phyloP scores from a whole-genome alignment of 78 protist species.

The Guillardia theta region DNA sequence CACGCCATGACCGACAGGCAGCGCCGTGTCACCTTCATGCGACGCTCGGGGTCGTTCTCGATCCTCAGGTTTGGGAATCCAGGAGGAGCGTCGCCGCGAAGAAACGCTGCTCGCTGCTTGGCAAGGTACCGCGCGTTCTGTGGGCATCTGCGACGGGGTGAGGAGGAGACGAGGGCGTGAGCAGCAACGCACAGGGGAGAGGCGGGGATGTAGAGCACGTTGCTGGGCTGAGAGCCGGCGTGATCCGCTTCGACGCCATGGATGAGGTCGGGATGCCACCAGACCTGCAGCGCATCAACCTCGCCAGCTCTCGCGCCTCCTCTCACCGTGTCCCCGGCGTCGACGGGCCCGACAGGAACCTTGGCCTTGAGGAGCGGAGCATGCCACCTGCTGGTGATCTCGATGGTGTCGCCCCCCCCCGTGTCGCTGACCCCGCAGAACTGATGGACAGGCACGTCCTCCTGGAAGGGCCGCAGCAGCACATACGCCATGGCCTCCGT shows the following conservation, averaged over 20 bases:
- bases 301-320: no score
- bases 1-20: no score
- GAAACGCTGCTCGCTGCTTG: not conserved
- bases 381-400: slow-evolving; percentile 24
- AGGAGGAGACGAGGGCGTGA: not conserved
- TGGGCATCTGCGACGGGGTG: not conserved
- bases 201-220: slow-evolving; percentile 24
- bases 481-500: slow-evolving; percentile 17
- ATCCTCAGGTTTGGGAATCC: slow-evolving; percentile 2
- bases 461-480: not conserved
- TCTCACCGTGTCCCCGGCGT: slow-evolving; percentile 10
- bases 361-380: slow-evolving; percentile 3
- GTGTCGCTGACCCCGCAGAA: not conserved
- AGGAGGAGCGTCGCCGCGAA: slow-evolving; percentile 16
- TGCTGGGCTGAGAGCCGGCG: not conserved
- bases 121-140: not conserved
- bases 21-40: no score
- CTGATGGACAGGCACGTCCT: slow-evolving; percentile 28
- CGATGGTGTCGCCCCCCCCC: not conserved
- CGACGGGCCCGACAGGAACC: not conserved
- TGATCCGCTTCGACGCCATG: not conserved
- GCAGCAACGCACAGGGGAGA: not conserved
- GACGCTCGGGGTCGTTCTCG: no score
- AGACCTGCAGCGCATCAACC: no score
- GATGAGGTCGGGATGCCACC: slow-evolving; percentile 35